phyloP scores from a whole-genome alignment of 176 grass and related monocot species.

The Areca catechu region DNA sequence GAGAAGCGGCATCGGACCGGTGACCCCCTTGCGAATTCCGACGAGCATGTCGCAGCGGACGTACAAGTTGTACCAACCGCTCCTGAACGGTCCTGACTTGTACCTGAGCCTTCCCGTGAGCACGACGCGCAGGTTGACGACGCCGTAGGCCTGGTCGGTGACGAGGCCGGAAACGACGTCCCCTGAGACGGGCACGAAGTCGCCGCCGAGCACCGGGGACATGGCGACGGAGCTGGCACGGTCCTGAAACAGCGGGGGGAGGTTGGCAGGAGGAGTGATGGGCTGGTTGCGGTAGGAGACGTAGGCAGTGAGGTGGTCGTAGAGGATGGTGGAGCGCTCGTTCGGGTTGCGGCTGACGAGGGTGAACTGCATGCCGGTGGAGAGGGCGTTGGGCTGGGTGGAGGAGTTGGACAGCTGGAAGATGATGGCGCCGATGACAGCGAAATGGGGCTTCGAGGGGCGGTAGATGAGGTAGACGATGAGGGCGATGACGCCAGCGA shows the following conservation, averaged over 20 bases:
- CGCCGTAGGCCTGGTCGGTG: slow-evolving; percentile 35
- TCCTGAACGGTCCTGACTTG: slow-evolving; percentile 41
- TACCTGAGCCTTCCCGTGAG: slow-evolving; percentile 55
- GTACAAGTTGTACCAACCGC: slow-evolving; percentile 46
- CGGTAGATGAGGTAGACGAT: slow-evolving; percentile 49
- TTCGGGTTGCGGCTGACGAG: slow-evolving; percentile 70
- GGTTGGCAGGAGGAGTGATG: slow-evolving; percentile 33
- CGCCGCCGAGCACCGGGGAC: slow-evolving; percentile 38
- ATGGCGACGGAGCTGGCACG: slow-evolving; percentile 25
- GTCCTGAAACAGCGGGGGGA: slow-evolving; percentile 45
- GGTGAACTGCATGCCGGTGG: slow-evolving; percentile 48
- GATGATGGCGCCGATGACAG: slow-evolving; percentile 31
- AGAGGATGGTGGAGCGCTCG: slow-evolving; percentile 35
- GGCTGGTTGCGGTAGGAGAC: slow-evolving; percentile 44
- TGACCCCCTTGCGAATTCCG: slow-evolving; percentile 23
- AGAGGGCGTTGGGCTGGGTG: slow-evolving; percentile 14
- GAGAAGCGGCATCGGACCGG: slow-evolving; percentile 42
- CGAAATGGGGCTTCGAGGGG: slow-evolving; percentile 44
- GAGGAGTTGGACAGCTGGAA: slow-evolving; percentile 26
- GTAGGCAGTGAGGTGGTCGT: slow-evolving; percentile 38
- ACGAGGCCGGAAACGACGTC: slow-evolving; percentile 31
- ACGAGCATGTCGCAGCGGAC: slow-evolving; percentile 45
- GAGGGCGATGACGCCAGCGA: slow-evolving; percentile 19
- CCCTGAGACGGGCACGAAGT: slow-evolving; percentile 39
- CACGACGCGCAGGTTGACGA: slow-evolving; percentile 45